Evolutionary conservation across 2,329 filamentous ascomycete species (phyloP).

Genomic region (Pezicula neosporulosa): DNA sequence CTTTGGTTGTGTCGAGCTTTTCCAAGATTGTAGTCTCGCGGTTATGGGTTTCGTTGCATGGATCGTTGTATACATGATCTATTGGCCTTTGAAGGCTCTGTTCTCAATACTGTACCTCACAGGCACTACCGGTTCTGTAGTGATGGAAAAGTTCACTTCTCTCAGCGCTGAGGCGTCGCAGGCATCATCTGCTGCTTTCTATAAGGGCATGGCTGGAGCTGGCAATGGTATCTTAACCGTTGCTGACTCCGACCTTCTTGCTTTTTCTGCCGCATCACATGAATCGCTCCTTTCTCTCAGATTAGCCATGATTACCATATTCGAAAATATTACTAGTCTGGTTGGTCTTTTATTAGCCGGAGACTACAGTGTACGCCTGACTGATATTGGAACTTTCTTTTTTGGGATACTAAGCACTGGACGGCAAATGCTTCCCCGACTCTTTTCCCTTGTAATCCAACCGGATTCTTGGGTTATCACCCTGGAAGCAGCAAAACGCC

Average conservation of each 20-base stretch:
- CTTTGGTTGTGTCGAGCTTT: constrained; percentile 71
- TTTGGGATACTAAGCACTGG: constrained; percentile 2
- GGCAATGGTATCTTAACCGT: constrained; percentile 42
- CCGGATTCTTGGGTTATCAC: constrained; percentile 58
- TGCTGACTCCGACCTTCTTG: constrained; percentile 60
- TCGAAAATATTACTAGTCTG: constrained; percentile 35
- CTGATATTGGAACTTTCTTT: constrained; percentile 4
- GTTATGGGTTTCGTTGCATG: constrained; percentile 52
- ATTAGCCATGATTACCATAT: constrained; percentile 39
- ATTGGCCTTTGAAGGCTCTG: constrained; percentile 12
- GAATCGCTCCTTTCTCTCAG: constrained; percentile 63
- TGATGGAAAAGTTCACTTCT: background rate
- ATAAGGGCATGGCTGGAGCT: constrained; percentile 44
- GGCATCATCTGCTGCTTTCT: constrained; percentile 22
- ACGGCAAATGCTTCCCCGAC: constrained; percentile 20
- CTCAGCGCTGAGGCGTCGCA: constrained; percentile 11
- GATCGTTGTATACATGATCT: constrained; percentile 16
- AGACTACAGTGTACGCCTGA: constrained; percentile 31
- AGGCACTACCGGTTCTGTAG: constrained; percentile 2
- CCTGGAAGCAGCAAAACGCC: constrained; percentile 41
- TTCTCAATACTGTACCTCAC: constrained; percentile 7
- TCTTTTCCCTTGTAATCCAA: constrained; percentile 36
- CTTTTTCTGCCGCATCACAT: constrained; percentile 75
- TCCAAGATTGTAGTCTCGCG: constrained; percentile 73
- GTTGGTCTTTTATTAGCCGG: constrained; percentile 43